Evolutionary conservation across 768 basidiomycete species (phyloP), one percentile per base, ranked within the genome.

Genomic region (Chalciporus piperatus): DNA sequence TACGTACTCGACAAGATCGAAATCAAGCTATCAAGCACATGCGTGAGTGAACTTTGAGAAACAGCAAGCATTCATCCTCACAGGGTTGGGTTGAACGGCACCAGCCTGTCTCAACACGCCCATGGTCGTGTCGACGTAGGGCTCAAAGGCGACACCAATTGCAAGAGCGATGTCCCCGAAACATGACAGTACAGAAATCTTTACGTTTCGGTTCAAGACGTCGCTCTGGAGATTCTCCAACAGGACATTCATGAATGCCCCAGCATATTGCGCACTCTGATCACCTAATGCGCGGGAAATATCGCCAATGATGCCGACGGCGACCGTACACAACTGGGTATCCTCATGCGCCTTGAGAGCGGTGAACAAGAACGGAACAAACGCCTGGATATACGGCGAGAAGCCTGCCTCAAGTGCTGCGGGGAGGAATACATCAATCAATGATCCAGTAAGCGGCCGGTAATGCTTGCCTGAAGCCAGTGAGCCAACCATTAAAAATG

Each of bases 121-220:
- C 90, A 97, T 94, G 8, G 93, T 91, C 6, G 91, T 91, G 51
- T 85, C 84, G 44, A 97, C 75, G 68, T 89, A 99, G 0, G 92
- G 93, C 61, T 89, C 87, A 69, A 98, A 99, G 7, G 76, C 73
- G 12, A 83, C 74, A 2, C 92, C 92, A 55, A 98, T 87, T 1
- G 97, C 94, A 10, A 98, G 77, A 9, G 95, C 96, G 58, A 99
- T 88, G 64, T 99, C 97, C 19, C 96, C 97, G 62, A 99, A 98
- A 71, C 92, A 93, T 12, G 90, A 86, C 53, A 98, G 71, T 62
- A 98, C 91, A n/a, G 89, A 85, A 37, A 98, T 95, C 78, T 99
- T 99, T 67, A 98, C 97, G 57, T 89, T 89, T 42, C 96, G 82
- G 63, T 92, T 90, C 50, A 99, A 76, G 20, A 93, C 84, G 0